Evolutionary conservation across 306 rosid species (phyloP).

Genomic region (Castanopsis chinensis): DNA sequence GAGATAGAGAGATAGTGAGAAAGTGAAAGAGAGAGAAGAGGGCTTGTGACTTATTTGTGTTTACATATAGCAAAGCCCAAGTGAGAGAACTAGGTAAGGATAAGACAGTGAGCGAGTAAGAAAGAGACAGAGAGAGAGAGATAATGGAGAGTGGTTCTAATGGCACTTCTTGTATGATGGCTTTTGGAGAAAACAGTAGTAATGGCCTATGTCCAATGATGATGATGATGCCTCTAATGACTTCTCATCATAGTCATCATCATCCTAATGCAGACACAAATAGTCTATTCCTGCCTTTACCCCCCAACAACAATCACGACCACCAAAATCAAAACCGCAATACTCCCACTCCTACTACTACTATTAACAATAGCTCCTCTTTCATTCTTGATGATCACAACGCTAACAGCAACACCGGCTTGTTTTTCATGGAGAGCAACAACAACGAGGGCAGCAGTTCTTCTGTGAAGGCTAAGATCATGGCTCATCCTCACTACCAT

Average conservation of each 20-base stretch:
- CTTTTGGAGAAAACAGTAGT: constrained; percentile 63
- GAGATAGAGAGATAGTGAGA: background rate
- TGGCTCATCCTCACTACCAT: constrained; percentile 97
- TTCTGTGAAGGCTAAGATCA: constrained; percentile 75
- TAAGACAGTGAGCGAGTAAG: constrained; percentile 5
- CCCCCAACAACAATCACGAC: constrained; percentile 24
- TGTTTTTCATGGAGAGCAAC: constrained; percentile 66
- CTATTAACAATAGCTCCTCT: constrained; percentile 24
- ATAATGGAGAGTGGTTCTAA: constrained; percentile 57
- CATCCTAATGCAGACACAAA: constrained; percentile 39
- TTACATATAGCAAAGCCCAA: background rate
- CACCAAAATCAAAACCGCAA: constrained; percentile 31
- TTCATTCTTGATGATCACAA: constrained; percentile 27
- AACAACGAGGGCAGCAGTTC: constrained; percentile 28
- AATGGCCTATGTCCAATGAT: constrained; percentile 60
- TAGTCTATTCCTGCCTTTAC: constrained; percentile 42
- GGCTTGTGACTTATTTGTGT: background rate
- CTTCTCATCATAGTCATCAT: constrained; percentile 42
- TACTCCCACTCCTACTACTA: background rate
- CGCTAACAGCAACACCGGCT: constrained; percentile 26
- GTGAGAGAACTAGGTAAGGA: background rate
- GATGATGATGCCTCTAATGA: constrained; percentile 79
- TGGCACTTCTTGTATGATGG: constrained; percentile 53
- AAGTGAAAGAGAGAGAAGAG: background rate
- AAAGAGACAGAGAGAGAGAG: background rate